phyloP scores from a whole-genome alignment of 306 rosid genomes.

The Begonia fuchsioides region DNA sequence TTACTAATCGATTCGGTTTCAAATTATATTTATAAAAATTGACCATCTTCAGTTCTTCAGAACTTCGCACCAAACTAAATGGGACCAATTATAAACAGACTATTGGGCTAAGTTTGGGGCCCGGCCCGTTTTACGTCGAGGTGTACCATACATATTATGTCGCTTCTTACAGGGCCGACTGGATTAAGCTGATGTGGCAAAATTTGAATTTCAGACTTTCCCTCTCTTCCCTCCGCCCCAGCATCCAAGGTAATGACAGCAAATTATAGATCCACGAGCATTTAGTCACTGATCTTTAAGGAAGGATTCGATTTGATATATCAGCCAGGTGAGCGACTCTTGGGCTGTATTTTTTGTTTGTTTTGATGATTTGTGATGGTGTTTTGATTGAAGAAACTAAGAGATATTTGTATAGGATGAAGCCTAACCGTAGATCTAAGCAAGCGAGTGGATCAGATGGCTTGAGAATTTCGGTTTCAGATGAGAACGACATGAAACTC shows the following conservation, averaged over 20 bases:
- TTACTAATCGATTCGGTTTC: too few species aligned
- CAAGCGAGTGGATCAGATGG: conserved; percentile 29
- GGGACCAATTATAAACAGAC: too few species aligned
- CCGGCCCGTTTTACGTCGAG: too few species aligned
- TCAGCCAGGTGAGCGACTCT: background rate
- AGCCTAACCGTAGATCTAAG: conserved; percentile 49
- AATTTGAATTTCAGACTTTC: background rate
- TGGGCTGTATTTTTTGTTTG: background rate
- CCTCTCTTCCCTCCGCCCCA: background rate
- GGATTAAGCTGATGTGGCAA: background rate
- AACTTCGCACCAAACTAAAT: too few species aligned
- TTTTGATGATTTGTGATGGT: background rate
- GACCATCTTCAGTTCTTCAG: too few species aligned
- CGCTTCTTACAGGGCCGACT: background rate
- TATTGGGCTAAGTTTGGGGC: too few species aligned
- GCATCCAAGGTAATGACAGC: background rate
- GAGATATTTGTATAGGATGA: conserved; percentile 22
- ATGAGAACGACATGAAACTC: conserved; percentile 18
- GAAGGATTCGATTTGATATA: conserved; percentile 3
- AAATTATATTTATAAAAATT: too few species aligned
- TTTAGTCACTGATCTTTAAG: background rate
- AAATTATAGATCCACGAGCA: background rate
- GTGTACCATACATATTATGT: too few species aligned
- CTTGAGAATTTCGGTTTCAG: conserved; percentile 11
- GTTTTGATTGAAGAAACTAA: background rate